Evolutionary conservation across 352 stramenopile genomes (phyloP), one percentile per base, ranked within the genome.

Genomic region (Phytopythium aichiense): DNA sequence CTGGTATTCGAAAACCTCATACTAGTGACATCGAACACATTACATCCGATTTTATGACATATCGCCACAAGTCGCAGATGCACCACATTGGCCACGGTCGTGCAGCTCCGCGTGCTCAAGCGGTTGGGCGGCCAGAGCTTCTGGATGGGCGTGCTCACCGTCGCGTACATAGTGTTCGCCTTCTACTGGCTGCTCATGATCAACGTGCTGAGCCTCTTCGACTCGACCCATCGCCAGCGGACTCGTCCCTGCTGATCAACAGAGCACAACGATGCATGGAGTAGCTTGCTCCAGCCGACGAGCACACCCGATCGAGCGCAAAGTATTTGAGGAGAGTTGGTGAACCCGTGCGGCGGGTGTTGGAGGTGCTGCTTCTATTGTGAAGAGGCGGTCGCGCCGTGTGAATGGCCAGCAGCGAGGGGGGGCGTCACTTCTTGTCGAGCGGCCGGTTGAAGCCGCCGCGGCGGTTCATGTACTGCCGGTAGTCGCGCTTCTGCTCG

Each of bases 391-490:
- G 16, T 46, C 8, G 40, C 20, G 15, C 2, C 18, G 40, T 9
- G 40, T 46, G 20, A 22, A 22, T 23, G 40, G 6, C 40, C 15
- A 46, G 16, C 15, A 22, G 40, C 7, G 5, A 6, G 18, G 15
- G 4, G 28, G 28, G 7, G 28, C 25, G 20, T 60, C 46, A 72
- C 18, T 54, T 25, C 59, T 96, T 96, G 68, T 98, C 94, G 22
- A 98, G 77, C 25, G 91, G 89, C 20, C 91, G 76, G 70, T 98
- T 98, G 71, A 98, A 98, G 52, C 95, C 95, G 46, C 92, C 92
- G 69, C 96, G 95, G 57, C 96, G 86, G 77, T 98, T 98, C 95
- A 98, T 99, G 74, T 98, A 98, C 74, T 99, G 95, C 28, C 96
- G 78, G 80, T 98, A 98, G 69, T 98, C 94, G 43, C 94, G 78